A percentile compares a stretch with the other conserved stretches of the same genome.
Evolutionary conservation across 768 basidiomycete species (phyloP).

Genomic region (Asterophora lycoperdoides): DNA sequence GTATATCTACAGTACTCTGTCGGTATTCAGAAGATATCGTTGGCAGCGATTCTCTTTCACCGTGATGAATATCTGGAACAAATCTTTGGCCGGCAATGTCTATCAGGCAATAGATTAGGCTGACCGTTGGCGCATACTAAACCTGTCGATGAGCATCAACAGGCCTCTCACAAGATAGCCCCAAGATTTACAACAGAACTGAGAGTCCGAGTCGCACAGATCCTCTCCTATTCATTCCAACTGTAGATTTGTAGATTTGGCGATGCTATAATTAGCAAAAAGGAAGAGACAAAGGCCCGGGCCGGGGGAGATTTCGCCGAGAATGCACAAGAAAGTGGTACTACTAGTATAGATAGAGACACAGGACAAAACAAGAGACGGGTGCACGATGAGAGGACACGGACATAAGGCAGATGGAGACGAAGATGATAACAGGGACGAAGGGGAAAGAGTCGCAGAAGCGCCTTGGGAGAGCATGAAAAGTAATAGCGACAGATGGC

Average conservation of each 20-base stretch:
- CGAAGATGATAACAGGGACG: slow-evolving; percentile 14
- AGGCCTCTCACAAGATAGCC: too few relatives aligned
- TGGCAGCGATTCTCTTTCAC: slow-evolving; percentile 4
- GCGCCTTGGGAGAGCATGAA: slow-evolving; percentile 2
- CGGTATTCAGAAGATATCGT: neutral
- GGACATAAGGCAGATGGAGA: slow-evolving; percentile 11
- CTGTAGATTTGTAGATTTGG: neutral
- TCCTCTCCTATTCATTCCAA: neutral
- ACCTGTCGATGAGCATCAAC: neutral
- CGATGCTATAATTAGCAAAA: neutral
- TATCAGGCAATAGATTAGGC: slow-evolving; percentile 13
- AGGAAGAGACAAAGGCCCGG: too few relatives aligned
- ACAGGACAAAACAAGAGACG: slow-evolving; percentile 13
- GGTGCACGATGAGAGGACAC: neutral
- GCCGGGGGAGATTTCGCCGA: neutral
- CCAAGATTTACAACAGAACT: too few relatives aligned
- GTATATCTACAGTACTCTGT: neutral
- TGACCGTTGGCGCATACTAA: too few relatives aligned
- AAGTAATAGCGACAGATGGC: slow-evolving; percentile 4
- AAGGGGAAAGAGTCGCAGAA: neutral
- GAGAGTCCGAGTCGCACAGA: too few relatives aligned
- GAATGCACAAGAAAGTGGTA: neutral
- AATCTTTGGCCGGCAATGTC: slow-evolving; percentile 19
- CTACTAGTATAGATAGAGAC: slow-evolving; percentile 11
- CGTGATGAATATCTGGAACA: slow-evolving; percentile 17